These are phyloP conservation scores for Microsporum ferrugineum DNA, from an alignment of 2,329 filamentous ascomycete genomes.

Conservation along the genomic window DNA sequence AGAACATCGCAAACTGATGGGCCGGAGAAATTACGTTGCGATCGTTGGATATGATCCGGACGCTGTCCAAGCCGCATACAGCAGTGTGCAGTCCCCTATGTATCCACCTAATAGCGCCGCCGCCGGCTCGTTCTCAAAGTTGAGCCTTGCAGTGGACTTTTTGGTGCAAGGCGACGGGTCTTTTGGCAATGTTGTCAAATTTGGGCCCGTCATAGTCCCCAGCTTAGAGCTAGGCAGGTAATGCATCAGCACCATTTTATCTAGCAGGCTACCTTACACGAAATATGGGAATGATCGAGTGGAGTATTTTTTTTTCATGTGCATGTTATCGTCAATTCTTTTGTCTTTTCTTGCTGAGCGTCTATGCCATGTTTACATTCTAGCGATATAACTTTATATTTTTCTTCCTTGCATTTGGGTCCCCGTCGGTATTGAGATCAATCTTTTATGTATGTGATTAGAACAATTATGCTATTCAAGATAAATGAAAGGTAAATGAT, in stretches of 20 bases:
- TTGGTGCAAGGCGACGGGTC: conserved; percentile 86
- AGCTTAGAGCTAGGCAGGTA: conserved; percentile 64
- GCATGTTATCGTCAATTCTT: background rate
- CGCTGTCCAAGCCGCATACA: conserved; percentile 44
- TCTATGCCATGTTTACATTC: background rate
- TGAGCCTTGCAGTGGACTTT: conserved; percentile 90
- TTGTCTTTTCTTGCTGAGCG: background rate
- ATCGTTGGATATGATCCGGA: conserved; percentile 93
- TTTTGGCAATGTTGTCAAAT: conserved; percentile 78
- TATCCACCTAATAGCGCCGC: conserved; percentile 16
- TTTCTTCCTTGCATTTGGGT: background rate
- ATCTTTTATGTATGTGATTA: background rate
- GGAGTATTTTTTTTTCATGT: background rate
- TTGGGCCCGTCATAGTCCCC: conserved; percentile 90
- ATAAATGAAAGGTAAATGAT: background rate
- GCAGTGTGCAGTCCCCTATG: conserved; percentile 21
- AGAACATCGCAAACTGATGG: conserved; percentile 88
- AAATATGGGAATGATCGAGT: background rate
- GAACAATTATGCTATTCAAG: background rate
- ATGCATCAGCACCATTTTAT: background rate
- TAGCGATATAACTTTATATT: background rate
- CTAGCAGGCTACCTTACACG: background rate
- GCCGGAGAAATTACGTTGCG: conserved; percentile 79
- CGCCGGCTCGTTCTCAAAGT: conserved; percentile 36
- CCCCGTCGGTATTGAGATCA: background rate